Evolutionary conservation across 2,329 filamentous ascomycete species (phyloP), one percentile per base, ranked within the genome.

Genomic region (Pochonia chlamydosporia): DNA sequence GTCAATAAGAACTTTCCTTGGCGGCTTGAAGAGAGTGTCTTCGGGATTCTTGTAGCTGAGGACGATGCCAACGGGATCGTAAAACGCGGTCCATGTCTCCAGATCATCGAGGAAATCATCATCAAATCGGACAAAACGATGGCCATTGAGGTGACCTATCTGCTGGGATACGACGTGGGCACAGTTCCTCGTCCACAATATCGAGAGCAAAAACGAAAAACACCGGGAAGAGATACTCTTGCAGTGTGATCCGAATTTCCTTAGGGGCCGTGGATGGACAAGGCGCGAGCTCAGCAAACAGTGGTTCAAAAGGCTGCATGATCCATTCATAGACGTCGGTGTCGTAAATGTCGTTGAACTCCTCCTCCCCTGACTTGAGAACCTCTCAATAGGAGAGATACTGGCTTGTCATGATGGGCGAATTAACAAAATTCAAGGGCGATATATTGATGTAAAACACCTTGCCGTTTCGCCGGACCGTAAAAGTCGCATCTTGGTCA

Each of bases 41-140:
- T 54, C 20, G 4, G 52, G 51, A 21, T 52, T 8, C 4, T 53
- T 5, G 24, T 51, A 56, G 23, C 49, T 50, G 9, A 57, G 21
- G 9, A 49, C 40, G 28, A 59, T 55, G 13, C 47, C 11, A 3
- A 40, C 46, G 0, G 54, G 57, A 44, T 59, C 46, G 20, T 57
- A 60, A 8, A 56, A 54, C 2, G 30, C 10, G 24, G 56, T 54
- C 54, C 51, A 60, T 6, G 44, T 52, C 44, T 59, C 52, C 10
- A 59, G 9, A 13, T 59, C 50, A 16, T 54, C 46, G 5, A 55
- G 46, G 13, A 60, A 50, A 16, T 49, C 40, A 2, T 56, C 41
- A 7, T 54, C 41, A 18, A 56, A 55, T 40, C 18, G 36, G 33
- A 45, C 7, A 16, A 49, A 52, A 6, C n/a, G 54, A 56, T 9